Evolutionary conservation across 2,329 filamentous ascomycete species (phyloP), one percentile per base, ranked within the genome.

Genomic region (Sclerotinia borealis): DNA sequence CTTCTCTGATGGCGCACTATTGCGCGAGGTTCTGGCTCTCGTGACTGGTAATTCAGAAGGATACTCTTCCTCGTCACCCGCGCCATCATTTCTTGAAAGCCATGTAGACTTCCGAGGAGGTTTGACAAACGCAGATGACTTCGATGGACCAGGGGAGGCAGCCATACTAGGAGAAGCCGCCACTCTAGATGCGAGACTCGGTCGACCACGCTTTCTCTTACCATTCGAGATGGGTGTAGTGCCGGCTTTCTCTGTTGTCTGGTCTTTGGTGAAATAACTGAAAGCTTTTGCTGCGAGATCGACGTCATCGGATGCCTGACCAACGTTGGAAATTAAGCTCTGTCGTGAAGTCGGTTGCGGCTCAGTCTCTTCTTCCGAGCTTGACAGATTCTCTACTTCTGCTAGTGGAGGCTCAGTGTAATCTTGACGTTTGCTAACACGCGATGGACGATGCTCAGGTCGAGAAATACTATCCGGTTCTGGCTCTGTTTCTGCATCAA

Each of bases 41-140:
- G 29, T 50, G 13, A 10, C 34, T 36, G 25, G 52, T 31, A 34
- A 25, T 22, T 52, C 51, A 36, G 41, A 62, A 8, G 19, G 13
- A 25, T 56, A 27, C 9, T 56, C 65, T 15, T 61, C 64, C 7
- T 59, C 62, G 19, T 48, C 37, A 59, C 70, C 64, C 41, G 64
- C 50, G 4, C 67, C 69, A 56, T 71, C 66, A 37, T 70, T 72
- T 15, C 69, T 67, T 39, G 68, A 65, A 58, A 72, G 68, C 71
- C 71, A 72, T 47, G 63, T 66, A 15, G 70, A 72, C 41, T 68
- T 70, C 31, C 69, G 68, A 27, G 65, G 64, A 52, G 68, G 62
- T 59, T 69, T 69, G 34, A 61, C 66, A 13, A 64, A 61, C 45
- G 66, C 67, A 25, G 65, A 55, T 25, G n/a, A 60, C 49, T 15